Percentiles rank a stretch among this genome's conserved stretches.
These are phyloP conservation scores for Pterocarpus santalinus DNA, from an alignment of 306 rosid genomes.

Conservation along the genomic window DNA sequence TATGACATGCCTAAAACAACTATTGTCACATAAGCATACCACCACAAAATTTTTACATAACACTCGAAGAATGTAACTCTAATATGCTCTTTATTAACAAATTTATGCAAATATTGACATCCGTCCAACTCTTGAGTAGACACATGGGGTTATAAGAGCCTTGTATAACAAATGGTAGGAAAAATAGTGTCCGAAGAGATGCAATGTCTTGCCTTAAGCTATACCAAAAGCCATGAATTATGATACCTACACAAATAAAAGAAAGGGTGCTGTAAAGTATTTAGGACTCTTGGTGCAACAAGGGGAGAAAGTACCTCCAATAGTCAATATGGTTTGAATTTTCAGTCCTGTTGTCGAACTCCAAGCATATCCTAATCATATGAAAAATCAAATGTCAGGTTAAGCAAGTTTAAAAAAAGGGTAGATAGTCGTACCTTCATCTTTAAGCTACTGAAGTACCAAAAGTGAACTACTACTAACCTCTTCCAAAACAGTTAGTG, in stretches of 20 bases:
- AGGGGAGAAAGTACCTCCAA: conserved; percentile 50
- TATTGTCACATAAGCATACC: background rate
- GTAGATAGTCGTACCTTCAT: background rate
- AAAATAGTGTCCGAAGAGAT: background rate
- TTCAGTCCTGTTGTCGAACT: conserved; percentile 51
- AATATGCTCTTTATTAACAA: background rate
- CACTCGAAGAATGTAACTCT: background rate
- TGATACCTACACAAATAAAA: background rate
- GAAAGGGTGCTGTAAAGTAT: background rate
- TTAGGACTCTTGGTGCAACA: background rate
- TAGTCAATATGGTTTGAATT: conserved; percentile 49
- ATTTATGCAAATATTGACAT: background rate
- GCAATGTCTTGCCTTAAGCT: background rate
- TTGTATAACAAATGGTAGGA: background rate
- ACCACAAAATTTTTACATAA: background rate
- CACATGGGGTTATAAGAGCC: too few species aligned
- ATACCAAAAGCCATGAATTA: background rate
- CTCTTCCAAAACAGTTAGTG: conserved; percentile 55
- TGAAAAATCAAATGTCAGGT: conserved; percentile 20
- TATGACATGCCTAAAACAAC: background rate
- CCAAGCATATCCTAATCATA: conserved; percentile 57
- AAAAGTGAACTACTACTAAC: background rate
- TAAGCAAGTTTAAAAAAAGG: background rate
- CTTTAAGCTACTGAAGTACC: background rate
- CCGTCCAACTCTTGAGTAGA: background rate